Percentiles rank a stretch among this genome's conserved stretches.
Conservation (phyloP, 257 asterid species). For the Petunia axillaris region DNA sequence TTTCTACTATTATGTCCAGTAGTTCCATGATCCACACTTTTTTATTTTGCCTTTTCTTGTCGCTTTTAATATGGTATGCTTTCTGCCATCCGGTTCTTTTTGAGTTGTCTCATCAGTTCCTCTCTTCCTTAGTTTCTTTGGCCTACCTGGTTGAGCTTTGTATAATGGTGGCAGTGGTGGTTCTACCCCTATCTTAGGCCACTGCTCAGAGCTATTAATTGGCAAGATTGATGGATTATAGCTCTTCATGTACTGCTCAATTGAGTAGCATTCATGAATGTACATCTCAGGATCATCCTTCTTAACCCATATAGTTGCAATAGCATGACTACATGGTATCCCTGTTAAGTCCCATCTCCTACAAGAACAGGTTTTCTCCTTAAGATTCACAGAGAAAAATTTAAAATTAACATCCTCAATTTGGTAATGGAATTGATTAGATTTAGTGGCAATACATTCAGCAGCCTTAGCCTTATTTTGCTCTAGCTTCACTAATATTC, state of each 20-base stretch:
- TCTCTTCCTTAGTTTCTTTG: background rate
- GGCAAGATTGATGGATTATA: background rate
- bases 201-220: background rate
- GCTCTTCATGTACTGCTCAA: background rate
- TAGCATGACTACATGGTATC: slow-evolving; percentile 14
- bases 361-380: background rate
- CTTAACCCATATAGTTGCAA: background rate
- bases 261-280: background rate
- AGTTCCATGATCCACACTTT: background rate
- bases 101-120: background rate
- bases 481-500: background rate
- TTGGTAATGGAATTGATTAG: background rate
- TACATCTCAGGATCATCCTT: background rate
- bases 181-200: background rate
- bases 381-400: background rate
- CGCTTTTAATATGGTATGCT: background rate
- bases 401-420: background rate
- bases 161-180: background rate
- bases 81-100: background rate
- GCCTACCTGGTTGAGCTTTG: background rate
- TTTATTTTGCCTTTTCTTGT: background rate
- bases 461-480: background rate
- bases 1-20: background rate
- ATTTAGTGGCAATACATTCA: background rate
- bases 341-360: slow-evolving; percentile 24